Evolutionary conservation across 1,139 yeast genomes (phyloP).

Genomic region (Diutina mesorugosa): DNA sequence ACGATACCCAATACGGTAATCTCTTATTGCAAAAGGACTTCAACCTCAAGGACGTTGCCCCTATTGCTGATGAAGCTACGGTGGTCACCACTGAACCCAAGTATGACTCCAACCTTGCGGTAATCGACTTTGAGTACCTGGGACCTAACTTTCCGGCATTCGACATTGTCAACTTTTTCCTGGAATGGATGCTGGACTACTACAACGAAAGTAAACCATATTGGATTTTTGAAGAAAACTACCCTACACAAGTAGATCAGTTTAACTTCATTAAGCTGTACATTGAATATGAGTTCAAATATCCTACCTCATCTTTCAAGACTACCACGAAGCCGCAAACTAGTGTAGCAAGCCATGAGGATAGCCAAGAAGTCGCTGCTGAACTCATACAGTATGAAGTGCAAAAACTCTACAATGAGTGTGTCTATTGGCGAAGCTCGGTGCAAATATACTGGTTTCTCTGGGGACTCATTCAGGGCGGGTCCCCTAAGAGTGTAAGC

Average conservation of each 20-base stretch:
- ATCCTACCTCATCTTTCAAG: conserved; percentile 21
- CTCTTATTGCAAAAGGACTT: conserved; percentile 39
- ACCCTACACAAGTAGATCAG: conserved; percentile 58
- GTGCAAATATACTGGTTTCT: conserved; percentile 75
- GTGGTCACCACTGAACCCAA: conserved; percentile 17
- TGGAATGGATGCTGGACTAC: conserved; percentile 96
- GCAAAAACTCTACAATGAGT: conserved; percentile 46
- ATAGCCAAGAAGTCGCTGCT: conserved; percentile 10
- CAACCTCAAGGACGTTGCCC: conserved; percentile 12
- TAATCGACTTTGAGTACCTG: conserved; percentile 91
- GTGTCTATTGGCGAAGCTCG: conserved; percentile 68
- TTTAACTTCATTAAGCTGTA: conserved; percentile 65
- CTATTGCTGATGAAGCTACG: conserved; percentile 19
- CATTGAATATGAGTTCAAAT: conserved; percentile 39
- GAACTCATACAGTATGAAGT: conserved; percentile 39
- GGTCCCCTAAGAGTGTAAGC: conserved; percentile 16
- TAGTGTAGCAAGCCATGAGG: conserved; percentile 6
- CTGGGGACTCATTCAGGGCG: conserved; percentile 85
- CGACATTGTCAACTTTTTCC: conserved; percentile 79
- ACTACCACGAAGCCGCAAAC: conserved; percentile 6
- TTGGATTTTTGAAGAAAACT: conserved; percentile 39
- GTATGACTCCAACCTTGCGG: conserved; percentile 66
- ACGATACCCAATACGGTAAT: conserved; percentile 94
- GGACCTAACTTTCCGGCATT: conserved; percentile 88
- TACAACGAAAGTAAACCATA: conserved; percentile 54